Conservation (phyloP, 345 rosid species). For the Camelina neglecta region DNA sequence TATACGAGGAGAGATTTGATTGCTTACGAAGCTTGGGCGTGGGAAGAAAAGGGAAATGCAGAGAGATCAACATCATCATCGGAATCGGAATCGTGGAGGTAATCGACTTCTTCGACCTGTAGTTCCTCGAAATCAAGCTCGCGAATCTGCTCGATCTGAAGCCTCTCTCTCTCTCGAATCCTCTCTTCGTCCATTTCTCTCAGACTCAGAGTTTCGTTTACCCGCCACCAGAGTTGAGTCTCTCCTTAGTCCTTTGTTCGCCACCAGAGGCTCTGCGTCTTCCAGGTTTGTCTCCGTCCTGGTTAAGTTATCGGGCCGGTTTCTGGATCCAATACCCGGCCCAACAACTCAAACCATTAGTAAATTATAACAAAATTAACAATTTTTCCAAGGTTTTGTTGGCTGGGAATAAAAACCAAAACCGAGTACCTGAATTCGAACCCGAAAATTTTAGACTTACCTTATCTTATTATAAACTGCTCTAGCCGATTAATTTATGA, state of each 20-base stretch:
- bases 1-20: background rate
- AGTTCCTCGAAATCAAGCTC: constrained; percentile 85
- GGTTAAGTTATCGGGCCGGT: background rate
- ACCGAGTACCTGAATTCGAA: too few relatives aligned
- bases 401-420: too few relatives aligned
- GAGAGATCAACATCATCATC: constrained; percentile 49
- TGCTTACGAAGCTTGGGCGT: constrained; percentile 32
- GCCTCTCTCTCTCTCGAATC: constrained; percentile 73
- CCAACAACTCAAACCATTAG: background rate
- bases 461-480: too few relatives aligned
- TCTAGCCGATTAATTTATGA: too few relatives aligned
- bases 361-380: too few relatives aligned
- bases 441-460: too few relatives aligned
- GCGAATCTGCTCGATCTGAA: constrained; percentile 82
- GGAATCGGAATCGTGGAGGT: constrained; percentile 57
- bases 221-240: constrained; percentile 13
- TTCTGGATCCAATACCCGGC: constrained; percentile 10
- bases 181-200: constrained; percentile 55
- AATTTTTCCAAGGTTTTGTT: too few relatives aligned
- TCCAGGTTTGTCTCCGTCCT: background rate
- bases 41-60: constrained; percentile 50
- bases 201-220: constrained; percentile 11
- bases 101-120: constrained; percentile 89
- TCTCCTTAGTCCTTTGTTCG: background rate
- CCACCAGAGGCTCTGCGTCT: constrained; percentile 18